Percentiles rank a stretch among this genome's conserved stretches.
Conservation (phyloP, 1,139 yeast species). For the Saccharomyces hybrid region DNA sequence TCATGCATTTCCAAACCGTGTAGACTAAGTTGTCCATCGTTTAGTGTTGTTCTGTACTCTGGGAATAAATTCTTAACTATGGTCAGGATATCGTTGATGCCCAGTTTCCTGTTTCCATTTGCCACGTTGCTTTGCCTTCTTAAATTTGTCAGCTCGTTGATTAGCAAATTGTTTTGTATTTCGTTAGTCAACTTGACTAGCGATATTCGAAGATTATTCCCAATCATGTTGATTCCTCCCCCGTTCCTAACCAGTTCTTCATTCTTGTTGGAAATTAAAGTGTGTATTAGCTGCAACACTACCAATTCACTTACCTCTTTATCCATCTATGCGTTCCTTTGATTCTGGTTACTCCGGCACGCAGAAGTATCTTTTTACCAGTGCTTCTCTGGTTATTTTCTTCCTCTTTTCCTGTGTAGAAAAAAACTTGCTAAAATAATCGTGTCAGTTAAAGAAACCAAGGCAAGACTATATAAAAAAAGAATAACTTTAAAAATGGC, state of each 20-base stretch:
- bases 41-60: slow-evolving; percentile 23
- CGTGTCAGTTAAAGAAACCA: neutral
- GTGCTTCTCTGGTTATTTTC: neutral
- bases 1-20: slow-evolving; percentile 25
- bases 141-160: slow-evolving; percentile 18
- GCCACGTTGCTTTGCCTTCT: slow-evolving; percentile 8
- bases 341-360: neutral
- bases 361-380: neutral
- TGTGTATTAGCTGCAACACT: slow-evolving; percentile 27
- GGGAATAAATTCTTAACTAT: slow-evolving; percentile 27
- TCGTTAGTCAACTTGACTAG: slow-evolving; percentile 29
- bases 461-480: neutral
- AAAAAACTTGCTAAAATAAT: neutral
- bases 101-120: slow-evolving; percentile 13
- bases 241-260: slow-evolving; percentile 5
- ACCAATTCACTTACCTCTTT: slow-evolving; percentile 24
- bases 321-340: slow-evolving; percentile 8
- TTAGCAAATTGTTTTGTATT: slow-evolving; percentile 25
- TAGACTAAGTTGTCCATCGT: slow-evolving; percentile 29
- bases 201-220: slow-evolving; percentile 23
- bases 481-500: neutral
- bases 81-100: slow-evolving; percentile 27
- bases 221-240: slow-evolving; percentile 9
- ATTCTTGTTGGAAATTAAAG: slow-evolving; percentile 17
- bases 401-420: neutral